Evolutionary conservation across 2,329 filamentous ascomycete genomes (phyloP).

Genomic region (Leptographium lundbergii): DNA sequence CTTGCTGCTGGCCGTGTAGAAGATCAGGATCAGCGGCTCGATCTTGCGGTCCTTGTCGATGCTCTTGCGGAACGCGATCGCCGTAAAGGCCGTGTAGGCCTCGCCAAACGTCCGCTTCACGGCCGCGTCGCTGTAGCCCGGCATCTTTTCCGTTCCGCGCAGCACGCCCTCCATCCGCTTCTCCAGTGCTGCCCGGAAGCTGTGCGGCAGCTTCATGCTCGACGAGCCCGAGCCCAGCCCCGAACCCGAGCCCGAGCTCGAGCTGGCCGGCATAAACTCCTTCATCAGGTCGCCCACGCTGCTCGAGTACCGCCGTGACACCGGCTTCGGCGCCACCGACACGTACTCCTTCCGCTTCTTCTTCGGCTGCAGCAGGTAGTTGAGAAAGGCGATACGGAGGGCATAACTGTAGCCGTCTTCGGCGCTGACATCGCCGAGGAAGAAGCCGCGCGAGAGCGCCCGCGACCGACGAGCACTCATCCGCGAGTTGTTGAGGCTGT

Average conservation of each 20-base stretch:
- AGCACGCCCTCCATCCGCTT: constrained; percentile 74
- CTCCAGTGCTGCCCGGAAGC: constrained; percentile 38
- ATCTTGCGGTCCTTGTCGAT: constrained; percentile 91
- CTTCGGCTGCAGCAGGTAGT: constrained; percentile 86
- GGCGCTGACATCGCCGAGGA: constrained; percentile 34
- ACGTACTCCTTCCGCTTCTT: constrained; percentile 84
- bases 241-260: constrained; percentile 9
- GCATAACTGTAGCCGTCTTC: constrained; percentile 89
- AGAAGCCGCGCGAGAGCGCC: constrained; percentile 30
- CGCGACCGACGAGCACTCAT: constrained; percentile 27
- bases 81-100: constrained; percentile 87
- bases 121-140: constrained; percentile 79
- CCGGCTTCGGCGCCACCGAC: constrained; percentile 33
- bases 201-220: constrained; percentile 47
- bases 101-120: constrained; percentile 91
- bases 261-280: constrained; percentile 50
- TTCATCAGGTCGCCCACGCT: constrained; percentile 78
- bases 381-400: constrained; percentile 78
- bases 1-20: constrained; percentile 89
- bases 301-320: constrained; percentile 25
- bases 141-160: constrained; percentile 68
- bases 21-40: constrained; percentile 87
- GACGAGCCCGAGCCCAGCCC: constrained; percentile 23
- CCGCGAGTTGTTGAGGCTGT: constrained; percentile 30
- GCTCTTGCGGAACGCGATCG: constrained; percentile 73